Base-by-base conservation (phyloP, 768 basidiomycete genomes). In the Cystobasidiopsis lactophilus region DNA sequence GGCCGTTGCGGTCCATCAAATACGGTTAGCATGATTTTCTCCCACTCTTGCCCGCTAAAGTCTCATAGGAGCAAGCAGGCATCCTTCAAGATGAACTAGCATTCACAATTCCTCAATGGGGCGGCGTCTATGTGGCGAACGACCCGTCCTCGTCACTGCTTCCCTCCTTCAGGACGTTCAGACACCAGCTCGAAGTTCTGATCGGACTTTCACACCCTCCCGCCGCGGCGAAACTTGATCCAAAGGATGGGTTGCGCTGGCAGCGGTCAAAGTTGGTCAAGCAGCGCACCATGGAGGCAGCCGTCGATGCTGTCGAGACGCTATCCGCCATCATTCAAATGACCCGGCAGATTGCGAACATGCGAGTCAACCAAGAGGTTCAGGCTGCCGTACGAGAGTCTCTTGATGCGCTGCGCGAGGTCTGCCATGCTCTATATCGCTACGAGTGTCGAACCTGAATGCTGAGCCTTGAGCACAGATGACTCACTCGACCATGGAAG, bases 101-200 rank as follows among this genome's bases (percentile, higher is more conserved):
- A 7, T 95, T 96, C 70, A 73, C 91, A 19, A 71, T 89, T 0
- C 89, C 91, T 0, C 91, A 96, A 65, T 89, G 84, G 79, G 91
- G 91, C 31, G 79, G 85, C 23, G 79, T 96, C 50, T 74, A 80
- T 52, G 73, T 96, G 54, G 69, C 76, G 59, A 85, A 88, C 64
- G 75, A 75, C 31, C 69, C 72, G 41, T 61, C 68, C 33, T 56
- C 63, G 31, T 71, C 70, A 37, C 70, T 84, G 18, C 63, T 73
- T 40, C 62, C 67, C 18, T 63, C 75, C 29, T 84, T 89, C 64
- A 60, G 69, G 3, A 70, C 74, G 1, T 88, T 89, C 64, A 70
- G 75, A 16, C 66, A 67, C 38, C 85, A 95, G 57, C 73, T 96
- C 0, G 72, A 76, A 44, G 68, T 75, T 1, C 76, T 96, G n/a